Base-by-base conservation (phyloP, 2,329 filamentous ascomycete species). In the Stachybotrys chlorohalonatus region DNA sequence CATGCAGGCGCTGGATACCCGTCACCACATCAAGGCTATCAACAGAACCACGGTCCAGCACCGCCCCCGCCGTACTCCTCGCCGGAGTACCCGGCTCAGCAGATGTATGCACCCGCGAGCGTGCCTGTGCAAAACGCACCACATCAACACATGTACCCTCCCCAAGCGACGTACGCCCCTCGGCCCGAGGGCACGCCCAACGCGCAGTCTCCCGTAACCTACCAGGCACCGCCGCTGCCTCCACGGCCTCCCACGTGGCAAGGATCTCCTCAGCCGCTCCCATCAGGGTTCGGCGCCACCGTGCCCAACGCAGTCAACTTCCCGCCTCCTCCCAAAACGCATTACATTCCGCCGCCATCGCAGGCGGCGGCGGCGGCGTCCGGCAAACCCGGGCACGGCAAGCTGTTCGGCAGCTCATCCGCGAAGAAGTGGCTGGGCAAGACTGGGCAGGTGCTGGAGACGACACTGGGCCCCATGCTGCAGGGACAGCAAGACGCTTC, bases 371-470 rank as follows among this genome's bases (percentile, higher is more conserved):
- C 24, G 24, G 53, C 54, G 16, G 50, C 49, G 42, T 48, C 48
- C 13, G 31, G 52, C 53, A 55, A 54, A 24, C 57, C 60, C 11
- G 59, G 60, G 39, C 42, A 49, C 13, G 48, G 54, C 2, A 65
- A 63, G 36, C 58, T 70, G 13, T 68, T 72, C 50, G 65, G 67
- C 31, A 64, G 64, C 55, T 64, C 63, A 39, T 68, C 68, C 16
- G 70, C 68, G 1, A 63, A 66, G 55, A 69, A 66, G 53, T 70
- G 68, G 64, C 52, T 71, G 11, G 66, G 64, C 52, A 72, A 68
- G 61, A 71, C 69, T 31, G 66, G 65, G 30, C 63, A 68, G 49
- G 65, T 63, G 11, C 57, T 72, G 24, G 70, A 71, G 57, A 68
- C 60, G 50, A 68, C 62, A 39, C 56, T 70, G 49, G 68, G 64